Evolutionary conservation across 441 rosid genomes (phyloP), one percentile per base, ranked within the genome.

Genomic region (Theobroma grandiflorum): DNA sequence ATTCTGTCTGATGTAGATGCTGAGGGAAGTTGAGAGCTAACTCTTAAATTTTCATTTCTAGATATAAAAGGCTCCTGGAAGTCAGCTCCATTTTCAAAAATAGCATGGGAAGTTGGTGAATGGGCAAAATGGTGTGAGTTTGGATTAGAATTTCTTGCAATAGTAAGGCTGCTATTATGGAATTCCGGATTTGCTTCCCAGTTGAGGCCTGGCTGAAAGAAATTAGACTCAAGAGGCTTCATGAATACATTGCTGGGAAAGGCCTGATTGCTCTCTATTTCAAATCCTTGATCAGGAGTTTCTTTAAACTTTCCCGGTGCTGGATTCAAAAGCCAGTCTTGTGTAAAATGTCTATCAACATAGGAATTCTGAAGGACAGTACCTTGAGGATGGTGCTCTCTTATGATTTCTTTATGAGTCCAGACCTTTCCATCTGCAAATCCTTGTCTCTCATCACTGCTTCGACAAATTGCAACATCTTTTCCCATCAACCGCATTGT

Each of bases 401-500:
- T 58, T 37, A 87, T 79, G 77, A 85, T 82, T 79, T 84, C 87
- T 80, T 87, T 86, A 20, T 84, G 85, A 0, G 83, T 84, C 90
- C 89, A 82, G 53, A 89, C 75, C 73, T 78, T 82, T 72, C 81
- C 84, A 72, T 79, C 86, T 53, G 68, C 87, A 50, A 70, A 61
- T 61, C 80, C 84, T 68, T 49, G 80, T n/a, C 59, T 64, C 58
- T 82, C 86, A 74, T 82, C 71, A 76, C 81, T 81, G 70, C 86
- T 83, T 83, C 78, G 83, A 57, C 84, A 82, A 74, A 89, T 82
- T 50, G 91, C 79, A 77, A 89, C 91, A 87, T 91, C 90, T 78
- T 91, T 89, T 69, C 94, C 93, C 93, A 89, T 89, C 77, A 91
- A 78, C 76, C 91, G 83, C 93, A 91, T 85, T 65, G 90, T 89